Evolutionary conservation across 208 protist genomes (phyloP), one percentile per base, ranked within the genome.

Genomic region (Trypanosoma cruzi): DNA sequence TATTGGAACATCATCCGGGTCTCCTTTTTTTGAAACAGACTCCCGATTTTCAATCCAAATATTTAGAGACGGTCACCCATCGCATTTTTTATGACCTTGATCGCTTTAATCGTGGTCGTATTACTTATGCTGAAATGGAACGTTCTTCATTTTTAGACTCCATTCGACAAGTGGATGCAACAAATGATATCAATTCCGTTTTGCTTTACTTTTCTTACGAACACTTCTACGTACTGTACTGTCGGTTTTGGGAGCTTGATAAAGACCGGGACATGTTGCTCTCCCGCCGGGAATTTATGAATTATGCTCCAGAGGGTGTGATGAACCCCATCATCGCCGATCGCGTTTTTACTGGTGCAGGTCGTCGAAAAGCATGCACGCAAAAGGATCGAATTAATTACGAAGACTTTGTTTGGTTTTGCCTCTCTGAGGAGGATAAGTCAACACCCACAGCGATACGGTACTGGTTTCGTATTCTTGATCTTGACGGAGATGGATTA

Each of bases 171-270:
- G 86, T 97, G 3, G 92, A 97, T 71, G 83, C 81, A 28, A 77
- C 87, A 8, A 80, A 92, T 36, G 93, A 98, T 68, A 97, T 97
- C 75, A 98, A 98, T 68, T 73, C 83, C 0, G 88, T 96, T 28
- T 78, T 94, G n/a, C 78, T 89, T 62, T 99, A 94, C 76, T 99
- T 99, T 82, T 98, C 90, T 22, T 99, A 99, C 81, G 97, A 99
- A 82, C 98, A 99, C 78, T 99, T 99, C 77, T 99, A 99, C 84
- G 98, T 99, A 4, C 80, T 99, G 36, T 99, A 99, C 86, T 99
- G 97, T 88, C 96, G 95, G 53, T 99, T 99, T 81, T 99, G 97
- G 98, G 97, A 99, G 85, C 89, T 99, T 1, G 97, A 99, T 74
- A 84, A 80, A 46, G 93, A 99, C 70, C 82, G 96, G n/a, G 97